Percentiles rank a stretch among this genome's conserved stretches.
These are phyloP conservation scores for Candida corydali DNA, from an alignment of 805 yeast species.

Conservation along the genomic window DNA sequence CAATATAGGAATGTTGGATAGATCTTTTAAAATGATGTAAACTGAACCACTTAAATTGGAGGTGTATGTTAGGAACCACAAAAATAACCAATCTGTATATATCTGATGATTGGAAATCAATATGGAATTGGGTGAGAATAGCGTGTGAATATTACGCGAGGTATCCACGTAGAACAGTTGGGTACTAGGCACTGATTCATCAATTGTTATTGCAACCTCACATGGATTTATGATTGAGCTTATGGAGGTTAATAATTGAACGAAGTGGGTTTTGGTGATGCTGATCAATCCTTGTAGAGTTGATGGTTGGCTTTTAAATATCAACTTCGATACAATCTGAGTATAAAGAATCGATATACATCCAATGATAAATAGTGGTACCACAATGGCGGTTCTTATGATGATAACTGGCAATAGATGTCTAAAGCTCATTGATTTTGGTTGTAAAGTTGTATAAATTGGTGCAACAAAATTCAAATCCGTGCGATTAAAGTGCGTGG, in stretches of 20 bases:
- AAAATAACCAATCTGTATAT: conserved; percentile 87
- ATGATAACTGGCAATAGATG: conserved; percentile 16
- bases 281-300: conserved; percentile 42
- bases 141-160: conserved; percentile 18
- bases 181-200: conserved; percentile 16
- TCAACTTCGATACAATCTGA: conserved; percentile 37
- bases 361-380: conserved; percentile 20
- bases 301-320: conserved; percentile 27
- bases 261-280: conserved; percentile 55
- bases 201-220: conserved; percentile 48
- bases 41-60: conserved; percentile 61
- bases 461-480: neutral
- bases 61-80: conserved; percentile 83
- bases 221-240: conserved; percentile 52
- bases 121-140: conserved; percentile 50
- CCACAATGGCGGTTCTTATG: conserved; percentile 19
- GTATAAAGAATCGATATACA: conserved; percentile 40
- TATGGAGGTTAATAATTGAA: conserved; percentile 49
- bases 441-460: neutral
- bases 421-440: conserved; percentile 7
- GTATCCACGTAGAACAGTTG: conserved; percentile 26
- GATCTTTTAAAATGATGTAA: conserved; percentile 73
- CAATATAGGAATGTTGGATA: conserved; percentile 68
- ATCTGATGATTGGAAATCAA: conserved; percentile 89
- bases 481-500: too few relatives aligned